Conservation (phyloP, 805 yeast species). For the Kodamaea hsintzibuensis region DNA sequence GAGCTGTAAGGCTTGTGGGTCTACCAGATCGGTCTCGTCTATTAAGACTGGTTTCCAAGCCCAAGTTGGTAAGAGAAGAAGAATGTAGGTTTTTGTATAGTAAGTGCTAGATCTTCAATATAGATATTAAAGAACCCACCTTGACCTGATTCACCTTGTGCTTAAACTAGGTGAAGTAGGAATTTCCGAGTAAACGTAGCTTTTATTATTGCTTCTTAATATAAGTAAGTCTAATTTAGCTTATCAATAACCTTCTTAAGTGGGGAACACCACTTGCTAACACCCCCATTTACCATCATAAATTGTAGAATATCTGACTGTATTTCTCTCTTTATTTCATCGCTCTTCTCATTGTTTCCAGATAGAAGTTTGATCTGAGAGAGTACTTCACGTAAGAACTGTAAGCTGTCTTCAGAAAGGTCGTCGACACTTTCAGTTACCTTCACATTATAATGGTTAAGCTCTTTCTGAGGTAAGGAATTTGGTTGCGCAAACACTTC, state of each 20-base stretch:
- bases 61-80: constrained; percentile 88
- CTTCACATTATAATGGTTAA: constrained; percentile 44
- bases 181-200: background rate
- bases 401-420: constrained; percentile 2
- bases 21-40: constrained; percentile 93
- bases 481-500: constrained; percentile 26
- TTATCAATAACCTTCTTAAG: constrained; percentile 48
- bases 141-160: background rate
- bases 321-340: constrained; percentile 18
- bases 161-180: background rate
- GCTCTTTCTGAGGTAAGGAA: constrained; percentile 42
- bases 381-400: constrained; percentile 17
- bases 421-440: constrained; percentile 17
- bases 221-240: background rate
- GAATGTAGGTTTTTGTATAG: constrained; percentile 26
- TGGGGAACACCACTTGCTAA: constrained; percentile 67
- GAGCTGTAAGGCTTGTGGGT: constrained; percentile 98
- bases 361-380: background rate
- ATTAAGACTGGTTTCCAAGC: constrained; percentile 99
- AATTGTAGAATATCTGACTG: constrained; percentile 45
- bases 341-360: background rate
- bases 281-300: constrained; percentile 59
- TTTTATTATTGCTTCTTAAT: background rate
- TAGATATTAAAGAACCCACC: background rate
- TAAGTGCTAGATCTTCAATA: constrained; percentile 5